phyloP scores from a whole-genome alignment of 2,329 filamentous ascomycete species.

The Dothistroma pini region DNA sequence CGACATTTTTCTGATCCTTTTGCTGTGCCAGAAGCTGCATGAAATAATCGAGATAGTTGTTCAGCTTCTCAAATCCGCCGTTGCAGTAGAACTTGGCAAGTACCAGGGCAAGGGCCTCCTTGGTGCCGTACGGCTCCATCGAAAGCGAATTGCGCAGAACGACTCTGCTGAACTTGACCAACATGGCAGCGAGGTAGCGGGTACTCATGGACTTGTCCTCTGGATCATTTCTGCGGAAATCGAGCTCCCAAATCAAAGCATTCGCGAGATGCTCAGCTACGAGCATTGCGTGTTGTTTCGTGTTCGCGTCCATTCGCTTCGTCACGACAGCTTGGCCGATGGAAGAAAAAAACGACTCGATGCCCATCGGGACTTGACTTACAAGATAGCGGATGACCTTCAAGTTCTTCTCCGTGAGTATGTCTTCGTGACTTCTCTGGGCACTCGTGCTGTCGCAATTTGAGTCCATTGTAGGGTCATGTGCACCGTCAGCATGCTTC shows the following conservation, averaged over 20 bases:
- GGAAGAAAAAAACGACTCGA: constrained; percentile 81
- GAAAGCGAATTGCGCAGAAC: constrained; percentile 26
- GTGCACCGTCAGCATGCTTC: constrained; percentile 3
- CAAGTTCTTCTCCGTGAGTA: constrained; percentile 65
- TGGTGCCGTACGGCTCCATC: constrained; percentile 26
- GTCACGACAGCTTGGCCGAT: constrained; percentile 77
- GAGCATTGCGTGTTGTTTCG: constrained; percentile 58
- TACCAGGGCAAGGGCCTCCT: constrained; percentile 61
- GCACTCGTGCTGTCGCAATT: constrained; percentile 6
- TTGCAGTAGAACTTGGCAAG: constrained; percentile 82
- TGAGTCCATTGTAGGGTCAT: constrained; percentile 1
- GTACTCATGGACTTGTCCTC: constrained; percentile 23
- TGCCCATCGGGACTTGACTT: constrained; percentile 70
- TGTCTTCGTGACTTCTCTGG: constrained; percentile 11
- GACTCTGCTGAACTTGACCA: constrained; percentile 24
- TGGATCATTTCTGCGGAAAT: constrained; percentile 22
- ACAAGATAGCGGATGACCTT: constrained; percentile 72
- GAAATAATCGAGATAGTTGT: constrained; percentile 42
- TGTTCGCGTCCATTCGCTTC: constrained; percentile 64
- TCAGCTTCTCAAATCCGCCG: constrained; percentile 70
- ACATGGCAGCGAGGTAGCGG: constrained; percentile 25
- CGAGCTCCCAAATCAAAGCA: constrained; percentile 40
- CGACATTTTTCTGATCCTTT: constrained; percentile 36
- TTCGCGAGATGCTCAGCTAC: constrained; percentile 68
- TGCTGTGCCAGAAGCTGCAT: constrained; percentile 35